These are phyloP conservation scores for Auricularia cornea DNA, from an alignment of 768 basidiomycete genomes.

Conservation along the genomic window DNA sequence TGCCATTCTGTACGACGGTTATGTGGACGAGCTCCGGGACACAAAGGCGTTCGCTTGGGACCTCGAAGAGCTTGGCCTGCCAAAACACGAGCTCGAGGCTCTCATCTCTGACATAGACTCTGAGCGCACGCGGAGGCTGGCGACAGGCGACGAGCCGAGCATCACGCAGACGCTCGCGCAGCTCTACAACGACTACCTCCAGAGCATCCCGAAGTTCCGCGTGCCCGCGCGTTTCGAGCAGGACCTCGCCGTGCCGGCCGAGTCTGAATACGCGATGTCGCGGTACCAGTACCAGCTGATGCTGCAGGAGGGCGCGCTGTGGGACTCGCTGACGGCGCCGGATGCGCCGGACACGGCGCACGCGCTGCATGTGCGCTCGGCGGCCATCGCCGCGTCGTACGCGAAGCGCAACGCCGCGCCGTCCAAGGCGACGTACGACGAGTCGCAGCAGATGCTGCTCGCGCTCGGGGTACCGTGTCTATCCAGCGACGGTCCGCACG, in stretches of 20 bases:
- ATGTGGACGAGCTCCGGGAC: not conserved
- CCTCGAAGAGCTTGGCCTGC: not conserved
- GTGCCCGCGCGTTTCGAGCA: not conserved
- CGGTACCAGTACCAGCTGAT: conserved; percentile 54
- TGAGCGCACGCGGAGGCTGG: not conserved
- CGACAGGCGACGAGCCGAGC: not conserved
- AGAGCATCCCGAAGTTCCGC: not conserved
- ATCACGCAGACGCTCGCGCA: not conserved
- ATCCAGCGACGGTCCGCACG: conserved; percentile 56
- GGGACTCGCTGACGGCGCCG: conserved; percentile 29
- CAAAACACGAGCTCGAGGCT: not conserved
- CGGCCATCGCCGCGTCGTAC: conserved; percentile 55
- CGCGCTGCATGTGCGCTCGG: conserved; percentile 43
- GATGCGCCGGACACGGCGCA: conserved; percentile 15
- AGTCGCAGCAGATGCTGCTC: conserved; percentile 57
- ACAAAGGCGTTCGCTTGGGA: not conserved
- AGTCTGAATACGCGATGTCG: conserved; percentile 25
- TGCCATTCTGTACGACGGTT: not conserved
- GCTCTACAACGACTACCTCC: not conserved
- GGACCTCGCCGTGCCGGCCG: not conserved
- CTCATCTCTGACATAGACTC: not conserved
- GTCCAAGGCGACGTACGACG: conserved; percentile 53
- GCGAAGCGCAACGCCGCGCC: conserved; percentile 54
- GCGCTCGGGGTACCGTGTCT: conserved; percentile 83
- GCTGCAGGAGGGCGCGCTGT: conserved; percentile 52